A percentile compares a stretch with the other conserved stretches of the same genome.
Evolutionary conservation across 1,139 yeast genomes (phyloP).

Genomic region (Magnusiomyces suaveolens): DNA sequence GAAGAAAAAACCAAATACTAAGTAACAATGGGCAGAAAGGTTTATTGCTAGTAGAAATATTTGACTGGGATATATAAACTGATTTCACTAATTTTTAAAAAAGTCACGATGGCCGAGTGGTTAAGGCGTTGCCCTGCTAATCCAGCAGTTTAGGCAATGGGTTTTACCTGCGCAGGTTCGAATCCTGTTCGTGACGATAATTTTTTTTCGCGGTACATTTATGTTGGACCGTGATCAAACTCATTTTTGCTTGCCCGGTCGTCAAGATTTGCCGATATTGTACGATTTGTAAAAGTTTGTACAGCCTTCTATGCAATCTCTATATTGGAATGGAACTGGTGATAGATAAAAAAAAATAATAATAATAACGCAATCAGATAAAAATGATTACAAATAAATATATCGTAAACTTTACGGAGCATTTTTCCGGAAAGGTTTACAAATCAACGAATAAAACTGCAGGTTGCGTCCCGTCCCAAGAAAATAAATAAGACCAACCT

Average conservation of each 20-base stretch:
- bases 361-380: too few relatives aligned
- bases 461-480: too few relatives aligned
- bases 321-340: not conserved
- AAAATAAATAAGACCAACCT: too few relatives aligned
- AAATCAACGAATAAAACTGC: too few relatives aligned
- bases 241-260: not conserved
- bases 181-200: constrained; percentile 74
- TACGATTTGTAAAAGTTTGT: not conserved
- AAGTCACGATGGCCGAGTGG: constrained; percentile 75
- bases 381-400: too few relatives aligned
- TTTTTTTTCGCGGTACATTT: constrained; percentile 37
- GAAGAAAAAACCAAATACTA: too few relatives aligned
- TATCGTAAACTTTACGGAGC: too few relatives aligned
- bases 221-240: not conserved
- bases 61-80: not conserved
- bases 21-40: too few relatives aligned
- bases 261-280: not conserved
- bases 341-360: not conserved
- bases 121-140: constrained; percentile 82
- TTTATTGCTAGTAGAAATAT: too few relatives aligned
- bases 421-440: too few relatives aligned
- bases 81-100: not conserved
- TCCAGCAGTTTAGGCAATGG: constrained; percentile 54
- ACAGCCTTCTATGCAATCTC: not conserved
- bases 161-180: constrained; percentile 85